Percentiles rank a stretch among this genome's conserved stretches.
Conservation (phyloP, 768 basidiomycete genomes). For the Russula compacta region DNA sequence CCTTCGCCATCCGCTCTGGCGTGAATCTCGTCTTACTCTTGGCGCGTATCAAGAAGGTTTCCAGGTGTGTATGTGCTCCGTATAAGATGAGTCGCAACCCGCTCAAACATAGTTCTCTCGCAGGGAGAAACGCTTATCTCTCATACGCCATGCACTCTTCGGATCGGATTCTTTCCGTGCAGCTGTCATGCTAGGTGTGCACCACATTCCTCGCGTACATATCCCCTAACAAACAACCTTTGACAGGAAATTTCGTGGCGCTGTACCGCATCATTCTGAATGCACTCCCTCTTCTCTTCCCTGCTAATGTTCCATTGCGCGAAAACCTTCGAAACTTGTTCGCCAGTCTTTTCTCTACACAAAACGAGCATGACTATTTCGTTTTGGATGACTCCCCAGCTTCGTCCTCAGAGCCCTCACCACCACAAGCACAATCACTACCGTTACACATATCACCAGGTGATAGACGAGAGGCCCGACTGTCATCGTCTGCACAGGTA, state of each 20-base stretch:
- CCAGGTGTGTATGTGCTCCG: slow-evolving; percentile 40
- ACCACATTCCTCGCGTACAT: neutral
- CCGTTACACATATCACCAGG: slow-evolving; percentile 8
- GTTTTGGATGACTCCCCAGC: slow-evolving; percentile 23
- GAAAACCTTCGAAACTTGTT: slow-evolving; percentile 19
- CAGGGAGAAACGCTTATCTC: slow-evolving; percentile 53
- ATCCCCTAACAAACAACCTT: neutral
- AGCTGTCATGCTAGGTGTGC: slow-evolving; percentile 75
- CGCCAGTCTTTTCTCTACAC: slow-evolving; percentile 26
- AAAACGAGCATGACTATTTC: neutral
- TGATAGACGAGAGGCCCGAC: slow-evolving; percentile 35
- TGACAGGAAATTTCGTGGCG: slow-evolving; percentile 62
- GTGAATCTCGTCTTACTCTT: slow-evolving; percentile 74
- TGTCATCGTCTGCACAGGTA: slow-evolving; percentile 55
- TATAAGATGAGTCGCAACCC: neutral
- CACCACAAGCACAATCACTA: slow-evolving; percentile 13
- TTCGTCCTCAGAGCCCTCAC: slow-evolving; percentile 20
- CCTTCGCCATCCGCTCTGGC: slow-evolving; percentile 72
- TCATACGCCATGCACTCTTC: slow-evolving; percentile 77
- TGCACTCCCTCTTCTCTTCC: slow-evolving; percentile 62
- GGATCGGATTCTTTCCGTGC: slow-evolving; percentile 78
- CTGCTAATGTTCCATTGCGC: slow-evolving; percentile 24
- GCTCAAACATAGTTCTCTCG: neutral
- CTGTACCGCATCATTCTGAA: slow-evolving; percentile 78
- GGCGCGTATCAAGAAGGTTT: slow-evolving; percentile 58